A percentile compares a stretch with the other conserved stretches of the same genome.
phyloP scores from a whole-genome alignment of 148 eudicot genomes.

The Pharnaceum exiguum region DNA sequence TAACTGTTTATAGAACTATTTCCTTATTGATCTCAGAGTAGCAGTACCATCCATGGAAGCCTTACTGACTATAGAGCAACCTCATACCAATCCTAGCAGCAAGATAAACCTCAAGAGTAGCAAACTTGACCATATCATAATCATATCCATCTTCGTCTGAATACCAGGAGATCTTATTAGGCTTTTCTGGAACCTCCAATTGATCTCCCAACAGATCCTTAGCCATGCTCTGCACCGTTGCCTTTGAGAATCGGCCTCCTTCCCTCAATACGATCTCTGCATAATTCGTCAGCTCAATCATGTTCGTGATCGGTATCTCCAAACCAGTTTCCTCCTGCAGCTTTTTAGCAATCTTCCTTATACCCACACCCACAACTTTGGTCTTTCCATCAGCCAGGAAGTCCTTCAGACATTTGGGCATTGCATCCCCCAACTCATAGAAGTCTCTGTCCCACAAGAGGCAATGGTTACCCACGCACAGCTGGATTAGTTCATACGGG shows the following conservation, averaged over 20 bases:
- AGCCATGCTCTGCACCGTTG: background rate
- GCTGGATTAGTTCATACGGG: background rate
- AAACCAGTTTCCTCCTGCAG: background rate
- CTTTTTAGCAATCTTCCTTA: background rate
- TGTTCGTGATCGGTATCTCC: background rate
- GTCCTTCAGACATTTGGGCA: background rate
- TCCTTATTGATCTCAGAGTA: no score
- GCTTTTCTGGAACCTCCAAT: background rate
- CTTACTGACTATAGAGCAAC: no score
- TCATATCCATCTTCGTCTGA: no score
- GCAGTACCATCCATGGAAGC: no score
- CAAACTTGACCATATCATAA: no score
- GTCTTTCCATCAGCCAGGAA: background rate
- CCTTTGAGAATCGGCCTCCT: background rate
- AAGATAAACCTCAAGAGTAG: no score
- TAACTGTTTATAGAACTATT: no score
- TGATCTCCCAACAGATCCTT: background rate
- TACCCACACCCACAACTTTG: background rate
- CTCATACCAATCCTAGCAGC: no score
- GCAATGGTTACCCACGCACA: constrained; percentile 1
- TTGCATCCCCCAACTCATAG: background rate
- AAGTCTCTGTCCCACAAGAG: background rate
- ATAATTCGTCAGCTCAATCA: background rate
- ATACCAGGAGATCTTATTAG: background rate
- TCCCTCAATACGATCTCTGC: background rate